Evolutionary conservation across 352 stramenopile species (phyloP).

Genomic region (Globisporangium splendens): DNA sequence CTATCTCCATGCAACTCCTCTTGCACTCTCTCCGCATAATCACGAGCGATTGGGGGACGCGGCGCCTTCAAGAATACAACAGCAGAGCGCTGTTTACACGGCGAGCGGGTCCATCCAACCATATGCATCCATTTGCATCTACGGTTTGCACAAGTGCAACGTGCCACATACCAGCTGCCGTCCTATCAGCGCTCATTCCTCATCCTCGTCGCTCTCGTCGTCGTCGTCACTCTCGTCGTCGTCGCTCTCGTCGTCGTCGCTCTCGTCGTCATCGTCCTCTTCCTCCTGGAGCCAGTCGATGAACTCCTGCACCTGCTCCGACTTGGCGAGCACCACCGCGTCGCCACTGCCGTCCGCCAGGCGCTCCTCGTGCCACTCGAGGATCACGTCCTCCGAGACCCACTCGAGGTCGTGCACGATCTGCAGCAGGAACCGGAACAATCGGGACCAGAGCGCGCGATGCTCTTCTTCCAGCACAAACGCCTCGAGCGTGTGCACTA

Average conservation of each 20-base stretch:
- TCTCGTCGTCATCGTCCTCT: constrained; percentile 44
- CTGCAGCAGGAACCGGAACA: constrained; percentile 93
- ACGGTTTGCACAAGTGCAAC: not conserved
- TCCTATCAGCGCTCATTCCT: not conserved
- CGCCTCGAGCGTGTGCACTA: constrained; percentile 54
- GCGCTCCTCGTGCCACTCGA: constrained; percentile 81
- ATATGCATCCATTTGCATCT: not conserved
- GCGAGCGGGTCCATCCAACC: no score
- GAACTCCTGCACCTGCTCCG: constrained; percentile 89
- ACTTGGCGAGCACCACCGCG: constrained; percentile 45
- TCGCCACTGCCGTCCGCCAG: constrained; percentile 26
- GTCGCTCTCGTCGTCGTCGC: constrained; percentile 32
- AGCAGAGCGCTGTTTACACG: no score
- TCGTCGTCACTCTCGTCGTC: constrained; percentile 25
- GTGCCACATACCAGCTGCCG: not conserved
- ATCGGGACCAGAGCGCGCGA: constrained; percentile 49
- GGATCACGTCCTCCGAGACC: constrained; percentile 90
- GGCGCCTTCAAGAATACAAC: no score
- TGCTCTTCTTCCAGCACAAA: constrained; percentile 50
- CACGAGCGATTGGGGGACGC: no score
- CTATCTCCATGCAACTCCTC: not conserved
- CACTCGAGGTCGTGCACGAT: constrained; percentile 93
- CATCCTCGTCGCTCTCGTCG: constrained; percentile 8
- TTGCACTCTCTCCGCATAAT: no score
- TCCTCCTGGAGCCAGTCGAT: constrained; percentile 91